phyloP scores from a whole-genome alignment of 2,329 filamentous ascomycete species.

The Dactylellina haptotyla region DNA sequence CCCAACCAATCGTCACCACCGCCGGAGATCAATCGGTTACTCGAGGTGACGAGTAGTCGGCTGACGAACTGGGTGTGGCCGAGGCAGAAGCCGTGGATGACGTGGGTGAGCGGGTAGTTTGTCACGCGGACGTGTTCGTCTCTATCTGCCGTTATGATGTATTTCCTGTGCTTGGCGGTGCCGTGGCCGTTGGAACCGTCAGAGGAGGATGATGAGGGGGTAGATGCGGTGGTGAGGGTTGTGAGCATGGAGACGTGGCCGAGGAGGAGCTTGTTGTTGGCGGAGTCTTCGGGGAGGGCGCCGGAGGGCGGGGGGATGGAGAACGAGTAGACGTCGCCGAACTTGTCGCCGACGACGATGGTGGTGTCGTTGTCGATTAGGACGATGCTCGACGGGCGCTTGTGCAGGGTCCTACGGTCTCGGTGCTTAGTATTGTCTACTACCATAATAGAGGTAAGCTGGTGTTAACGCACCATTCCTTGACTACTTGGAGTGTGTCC shows the following conservation, averaged over 20 bases:
- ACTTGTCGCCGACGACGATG: conserved; percentile 90
- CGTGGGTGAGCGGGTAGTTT: conserved; percentile 61
- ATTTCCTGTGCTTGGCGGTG: conserved; percentile 64
- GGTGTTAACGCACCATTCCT: conserved; percentile 47
- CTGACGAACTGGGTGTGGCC: conserved; percentile 88
- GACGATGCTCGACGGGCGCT: conserved; percentile 81
- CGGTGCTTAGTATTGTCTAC: conserved; percentile 22
- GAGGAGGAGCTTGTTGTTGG: conserved; percentile 76
- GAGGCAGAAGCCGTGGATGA: conserved; percentile 89
- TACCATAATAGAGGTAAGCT: background rate
- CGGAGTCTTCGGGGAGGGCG: conserved; percentile 67
- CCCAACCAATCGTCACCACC: conserved; percentile 83
- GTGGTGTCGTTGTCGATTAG: conserved; percentile 75
- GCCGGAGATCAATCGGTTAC: conserved; percentile 79
- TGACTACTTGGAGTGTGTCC: conserved; percentile 78
- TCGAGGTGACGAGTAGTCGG: conserved; percentile 73
- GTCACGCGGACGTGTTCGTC: conserved; percentile 88
- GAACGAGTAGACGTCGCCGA: conserved; percentile 92
- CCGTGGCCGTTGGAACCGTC: background rate
- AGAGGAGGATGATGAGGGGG: conserved; percentile 64
- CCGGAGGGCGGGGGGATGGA: conserved; percentile 18
- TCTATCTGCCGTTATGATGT: conserved; percentile 74
- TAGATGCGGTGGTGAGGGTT: conserved; percentile 70
- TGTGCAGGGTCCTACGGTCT: conserved; percentile 78
- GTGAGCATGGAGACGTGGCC: conserved; percentile 97